Conservation (phyloP, 495 filamentous ascomycete species). For the Penicillium macrosclerotiorum region DNA sequence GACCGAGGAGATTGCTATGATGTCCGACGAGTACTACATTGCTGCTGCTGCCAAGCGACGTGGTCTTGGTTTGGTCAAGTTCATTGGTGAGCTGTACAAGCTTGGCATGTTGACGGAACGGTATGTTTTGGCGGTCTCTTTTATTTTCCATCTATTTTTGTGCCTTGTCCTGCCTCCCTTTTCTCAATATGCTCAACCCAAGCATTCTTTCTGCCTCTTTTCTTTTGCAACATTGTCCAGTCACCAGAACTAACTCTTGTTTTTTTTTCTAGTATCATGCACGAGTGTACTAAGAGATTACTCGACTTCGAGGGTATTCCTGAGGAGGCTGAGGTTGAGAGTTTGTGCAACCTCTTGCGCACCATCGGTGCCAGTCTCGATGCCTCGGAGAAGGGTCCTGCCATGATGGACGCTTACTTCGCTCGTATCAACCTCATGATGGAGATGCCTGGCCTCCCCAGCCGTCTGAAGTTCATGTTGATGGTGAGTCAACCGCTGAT, state of each 20-base stretch:
- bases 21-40: conserved; percentile 96
- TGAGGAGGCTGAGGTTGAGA: conserved; percentile 95
- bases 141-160: no score
- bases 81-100: conserved; percentile 99
- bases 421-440: conserved; percentile 77
- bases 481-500: conserved; percentile 52
- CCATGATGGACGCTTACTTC: conserved; percentile 95
- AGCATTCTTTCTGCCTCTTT: no score
- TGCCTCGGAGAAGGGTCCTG: conserved; percentile 70
- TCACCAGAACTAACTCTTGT: no score
- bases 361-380: conserved; percentile 89
- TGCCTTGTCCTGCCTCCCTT: no score
- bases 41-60: conserved; percentile 95
- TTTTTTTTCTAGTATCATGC: no score
- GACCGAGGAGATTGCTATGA: conserved; percentile 69
- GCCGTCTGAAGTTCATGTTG: conserved; percentile 90
- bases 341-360: conserved; percentile 83
- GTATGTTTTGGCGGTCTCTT: no score
- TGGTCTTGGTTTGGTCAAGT: conserved; percentile 96
- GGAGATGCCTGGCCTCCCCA: conserved; percentile 72
- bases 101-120: conserved; percentile 96
- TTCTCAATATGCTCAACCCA: no score
- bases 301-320: conserved; percentile 92
- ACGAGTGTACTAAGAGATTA: conserved; percentile 95
- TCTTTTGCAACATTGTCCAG: neutral